A percentile compares a stretch with the other conserved stretches of the same genome.
Evolutionary conservation across 257 asterid species (phyloP).

Genomic region (Jacaranda copaia): DNA sequence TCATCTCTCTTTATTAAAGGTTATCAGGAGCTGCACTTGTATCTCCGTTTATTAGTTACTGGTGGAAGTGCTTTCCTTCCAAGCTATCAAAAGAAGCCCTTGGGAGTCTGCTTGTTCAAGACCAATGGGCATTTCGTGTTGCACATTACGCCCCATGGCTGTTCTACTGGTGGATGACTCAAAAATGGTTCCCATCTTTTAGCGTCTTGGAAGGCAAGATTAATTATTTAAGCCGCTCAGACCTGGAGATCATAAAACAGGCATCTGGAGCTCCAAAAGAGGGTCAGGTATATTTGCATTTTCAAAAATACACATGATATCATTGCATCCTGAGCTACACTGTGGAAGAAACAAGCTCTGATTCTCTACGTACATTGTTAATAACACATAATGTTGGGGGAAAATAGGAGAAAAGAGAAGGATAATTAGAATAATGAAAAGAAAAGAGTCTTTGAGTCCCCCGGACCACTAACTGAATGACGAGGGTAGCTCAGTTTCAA

Average conservation of each 20-base stretch:
- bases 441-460: too few species aligned
- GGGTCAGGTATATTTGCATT: constrained; percentile 58
- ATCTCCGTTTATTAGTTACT: constrained; percentile 68
- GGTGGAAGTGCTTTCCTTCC: constrained; percentile 81
- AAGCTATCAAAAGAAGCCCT: constrained; percentile 52
- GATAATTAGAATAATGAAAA: constrained; percentile 4
- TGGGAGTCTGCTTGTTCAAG: constrained; percentile 43
- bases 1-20: constrained; percentile 42
- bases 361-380: not conserved
- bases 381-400: not conserved
- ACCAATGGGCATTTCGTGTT: constrained; percentile 59
- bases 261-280: constrained; percentile 48
- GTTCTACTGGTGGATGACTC: constrained; percentile 89
- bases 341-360: not conserved
- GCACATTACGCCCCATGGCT: constrained; percentile 85
- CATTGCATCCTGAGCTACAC: not conserved
- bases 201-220: constrained; percentile 59
- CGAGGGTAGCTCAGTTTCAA: too few species aligned
- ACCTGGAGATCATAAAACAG: constrained; percentile 60
- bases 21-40: constrained; percentile 82
- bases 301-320: not conserved
- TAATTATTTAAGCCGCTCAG: constrained; percentile 54
- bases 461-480: too few species aligned
- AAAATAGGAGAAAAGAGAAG: not conserved
- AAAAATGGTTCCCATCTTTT: constrained; percentile 70